A percentile compares a stretch with the other conserved stretches of the same genome.
phyloP scores from a whole-genome alignment of 2,329 filamentous ascomycete species.

The Metarhizium brunneum region DNA sequence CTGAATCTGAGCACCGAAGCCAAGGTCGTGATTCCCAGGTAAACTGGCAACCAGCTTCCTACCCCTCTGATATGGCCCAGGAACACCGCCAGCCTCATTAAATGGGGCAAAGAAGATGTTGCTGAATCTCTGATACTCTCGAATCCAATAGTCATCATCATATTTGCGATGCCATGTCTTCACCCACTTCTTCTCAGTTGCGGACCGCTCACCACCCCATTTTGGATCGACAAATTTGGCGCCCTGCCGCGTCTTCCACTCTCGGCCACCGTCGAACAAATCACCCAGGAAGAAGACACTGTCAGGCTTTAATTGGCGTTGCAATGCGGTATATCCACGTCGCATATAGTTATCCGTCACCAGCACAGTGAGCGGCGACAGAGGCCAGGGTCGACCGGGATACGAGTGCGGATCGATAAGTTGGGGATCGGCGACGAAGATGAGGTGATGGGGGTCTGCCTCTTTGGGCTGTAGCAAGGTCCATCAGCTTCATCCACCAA shows the following conservation, averaged over 20 bases:
- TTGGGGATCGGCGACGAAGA: conserved; percentile 84
- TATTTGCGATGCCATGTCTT: conserved; percentile 67
- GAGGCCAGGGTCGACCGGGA: conserved; percentile 61
- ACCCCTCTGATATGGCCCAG: conserved; percentile 52
- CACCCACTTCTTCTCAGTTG: conserved; percentile 42
- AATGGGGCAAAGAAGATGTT: conserved; percentile 71
- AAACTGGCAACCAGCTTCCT: conserved; percentile 75
- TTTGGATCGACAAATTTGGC: conserved; percentile 45
- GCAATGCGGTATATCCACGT: conserved; percentile 71
- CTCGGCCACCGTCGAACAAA: conserved; percentile 87
- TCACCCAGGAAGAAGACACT: conserved; percentile 88
- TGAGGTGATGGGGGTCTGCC: conserved; percentile 72
- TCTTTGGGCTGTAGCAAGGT: conserved; percentile 54
- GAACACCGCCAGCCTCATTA: conserved; percentile 44
- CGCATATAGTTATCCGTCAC: conserved; percentile 87
- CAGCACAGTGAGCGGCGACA: conserved; percentile 42
- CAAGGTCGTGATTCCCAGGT: conserved; percentile 91
- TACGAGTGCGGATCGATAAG: conserved; percentile 94
- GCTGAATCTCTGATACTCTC: conserved; percentile 80
- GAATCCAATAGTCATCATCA: conserved; percentile 73
- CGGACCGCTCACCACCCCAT: conserved; percentile 45
- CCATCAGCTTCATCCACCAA: neutral
- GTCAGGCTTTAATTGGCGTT: conserved; percentile 69
- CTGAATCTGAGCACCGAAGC: conserved; percentile 81
- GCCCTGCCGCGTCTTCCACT: conserved; percentile 72